A percentile compares a stretch with the other conserved stretches of the same genome.
Conservation (phyloP, 2,329 filamentous ascomycete species). For the Talaromyces sp. region DNA sequence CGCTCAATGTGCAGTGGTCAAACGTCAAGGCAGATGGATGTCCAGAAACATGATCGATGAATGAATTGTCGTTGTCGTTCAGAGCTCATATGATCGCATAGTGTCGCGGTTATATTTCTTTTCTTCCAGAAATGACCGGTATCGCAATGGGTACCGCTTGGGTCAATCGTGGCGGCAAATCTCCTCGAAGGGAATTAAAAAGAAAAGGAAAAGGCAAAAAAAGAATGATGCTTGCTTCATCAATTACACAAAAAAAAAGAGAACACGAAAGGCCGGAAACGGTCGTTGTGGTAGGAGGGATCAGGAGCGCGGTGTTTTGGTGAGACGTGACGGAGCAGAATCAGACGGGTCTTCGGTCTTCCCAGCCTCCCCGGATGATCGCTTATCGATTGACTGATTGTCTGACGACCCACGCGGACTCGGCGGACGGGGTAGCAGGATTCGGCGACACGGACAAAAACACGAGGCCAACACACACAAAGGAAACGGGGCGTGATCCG, state of each 20-base stretch:
- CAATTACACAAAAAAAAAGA: constrained; percentile 5
- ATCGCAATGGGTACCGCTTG: neutral
- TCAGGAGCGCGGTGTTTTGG: neutral
- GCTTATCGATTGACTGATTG: constrained; percentile 9
- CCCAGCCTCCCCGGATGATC: constrained; percentile 8
- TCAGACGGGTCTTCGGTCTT: neutral
- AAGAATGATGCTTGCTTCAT: constrained; percentile 5
- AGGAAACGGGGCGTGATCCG: neutral
- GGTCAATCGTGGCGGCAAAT: neutral
- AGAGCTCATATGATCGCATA: neutral
- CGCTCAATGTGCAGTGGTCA: neutral
- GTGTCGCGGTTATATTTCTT: neutral
- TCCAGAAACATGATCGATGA: neutral
- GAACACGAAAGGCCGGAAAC: constrained; percentile 5
- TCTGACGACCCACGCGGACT: constrained; percentile 9
- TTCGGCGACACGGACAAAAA: constrained; percentile 2
- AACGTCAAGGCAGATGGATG: neutral
- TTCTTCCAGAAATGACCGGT: neutral
- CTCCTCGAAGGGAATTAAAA: neutral
- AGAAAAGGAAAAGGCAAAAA: neutral
- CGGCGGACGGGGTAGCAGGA: constrained; percentile 2
- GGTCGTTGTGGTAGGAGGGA: constrained; percentile 6
- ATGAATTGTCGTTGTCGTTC: neutral
- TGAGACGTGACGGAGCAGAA: neutral
- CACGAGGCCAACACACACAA: constrained; percentile 1